phyloP scores from a whole-genome alignment of 352 stramenopile genomes.

The Phytophthora sojae region DNA sequence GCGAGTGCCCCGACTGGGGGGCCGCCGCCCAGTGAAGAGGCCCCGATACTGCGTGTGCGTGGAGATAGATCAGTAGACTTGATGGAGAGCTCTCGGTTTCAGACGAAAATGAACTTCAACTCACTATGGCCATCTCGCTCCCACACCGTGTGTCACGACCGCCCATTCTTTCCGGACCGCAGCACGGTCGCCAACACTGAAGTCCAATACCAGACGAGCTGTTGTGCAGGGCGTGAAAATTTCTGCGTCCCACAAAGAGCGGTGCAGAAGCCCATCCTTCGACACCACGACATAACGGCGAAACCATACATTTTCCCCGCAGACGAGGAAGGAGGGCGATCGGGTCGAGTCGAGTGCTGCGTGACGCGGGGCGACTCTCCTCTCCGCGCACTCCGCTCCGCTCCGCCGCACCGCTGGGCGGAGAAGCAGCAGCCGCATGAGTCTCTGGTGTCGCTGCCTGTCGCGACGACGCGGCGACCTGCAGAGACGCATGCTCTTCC shows the following conservation, averaged over 20 bases:
- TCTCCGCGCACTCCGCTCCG: conserved; percentile 7
- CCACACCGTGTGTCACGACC: neutral
- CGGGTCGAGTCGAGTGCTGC: conserved; percentile 26
- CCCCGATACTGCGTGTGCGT: neutral
- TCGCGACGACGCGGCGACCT: conserved; percentile 68
- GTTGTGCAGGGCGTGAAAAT: neutral
- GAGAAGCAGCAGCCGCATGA: conserved; percentile 43
- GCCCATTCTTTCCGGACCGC: neutral
- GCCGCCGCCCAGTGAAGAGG: conserved; percentile 11
- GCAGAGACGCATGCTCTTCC: conserved; percentile 59
- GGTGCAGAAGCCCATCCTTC: conserved; percentile 27
- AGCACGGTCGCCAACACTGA: neutral
- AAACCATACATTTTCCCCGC: conserved; percentile 12
- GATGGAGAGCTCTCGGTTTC: conserved; percentile 22
- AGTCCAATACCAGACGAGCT: neutral
- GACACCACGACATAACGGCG: conserved; percentile 31
- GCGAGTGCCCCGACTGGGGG: conserved; percentile 64
- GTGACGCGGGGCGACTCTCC: conserved; percentile 28
- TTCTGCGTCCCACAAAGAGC: conserved; percentile 6
- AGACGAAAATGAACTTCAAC: conserved; percentile 26
- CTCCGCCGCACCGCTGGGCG: conserved; percentile 3
- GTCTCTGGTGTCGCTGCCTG: conserved; percentile 76
- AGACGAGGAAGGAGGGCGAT: conserved; percentile 35
- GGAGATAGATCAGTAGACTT: conserved; percentile 27
- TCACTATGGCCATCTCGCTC: conserved; percentile 1